A percentile compares a stretch with the other conserved stretches of the same genome.
Evolutionary conservation across 1,284 basidiomycete genomes (phyloP).

Genomic region (Tilletia indica): DNA sequence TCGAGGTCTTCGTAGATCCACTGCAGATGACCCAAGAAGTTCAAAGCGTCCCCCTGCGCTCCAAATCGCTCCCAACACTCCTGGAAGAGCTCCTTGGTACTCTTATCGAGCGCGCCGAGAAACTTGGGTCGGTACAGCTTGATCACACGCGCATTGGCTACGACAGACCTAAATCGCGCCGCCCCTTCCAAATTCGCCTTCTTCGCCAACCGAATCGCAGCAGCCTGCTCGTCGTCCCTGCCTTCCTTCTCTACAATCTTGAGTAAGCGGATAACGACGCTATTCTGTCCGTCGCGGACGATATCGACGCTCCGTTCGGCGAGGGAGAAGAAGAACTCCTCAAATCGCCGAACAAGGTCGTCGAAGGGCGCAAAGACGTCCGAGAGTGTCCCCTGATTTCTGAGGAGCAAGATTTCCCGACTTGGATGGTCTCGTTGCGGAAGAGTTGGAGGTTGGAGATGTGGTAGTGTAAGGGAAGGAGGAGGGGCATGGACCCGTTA

Average conservation of each 20-base stretch:
- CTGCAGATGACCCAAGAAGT: conserved; percentile 73
- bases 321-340: conserved; percentile 78
- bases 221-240: conserved; percentile 93
- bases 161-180: conserved; percentile 44
- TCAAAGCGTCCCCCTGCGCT: conserved; percentile 67
- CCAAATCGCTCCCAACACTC: conserved; percentile 64
- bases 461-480: conserved; percentile 86
- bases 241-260: conserved; percentile 94
- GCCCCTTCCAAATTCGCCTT: conserved; percentile 69
- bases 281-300: conserved; percentile 69
- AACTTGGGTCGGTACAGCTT: conserved; percentile 95
- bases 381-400: conserved; percentile 68
- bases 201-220: conserved; percentile 86
- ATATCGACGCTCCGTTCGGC: conserved; percentile 76
- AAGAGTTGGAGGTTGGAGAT: conserved; percentile 86
- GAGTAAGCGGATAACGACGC: conserved; percentile 83
- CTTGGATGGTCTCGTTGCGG: conserved; percentile 64
- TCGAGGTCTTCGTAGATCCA: conserved; percentile 97
- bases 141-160: conserved; percentile 71
- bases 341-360: conserved; percentile 76
- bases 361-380: conserved; percentile 87
- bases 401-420: conserved; percentile 64
- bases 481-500: conserved; percentile 77
- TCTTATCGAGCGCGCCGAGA: conserved; percentile 73
- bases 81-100: conserved; percentile 74